phyloP scores from a whole-genome alignment of 495 filamentous ascomycete genomes.

The Darksidea phi region DNA sequence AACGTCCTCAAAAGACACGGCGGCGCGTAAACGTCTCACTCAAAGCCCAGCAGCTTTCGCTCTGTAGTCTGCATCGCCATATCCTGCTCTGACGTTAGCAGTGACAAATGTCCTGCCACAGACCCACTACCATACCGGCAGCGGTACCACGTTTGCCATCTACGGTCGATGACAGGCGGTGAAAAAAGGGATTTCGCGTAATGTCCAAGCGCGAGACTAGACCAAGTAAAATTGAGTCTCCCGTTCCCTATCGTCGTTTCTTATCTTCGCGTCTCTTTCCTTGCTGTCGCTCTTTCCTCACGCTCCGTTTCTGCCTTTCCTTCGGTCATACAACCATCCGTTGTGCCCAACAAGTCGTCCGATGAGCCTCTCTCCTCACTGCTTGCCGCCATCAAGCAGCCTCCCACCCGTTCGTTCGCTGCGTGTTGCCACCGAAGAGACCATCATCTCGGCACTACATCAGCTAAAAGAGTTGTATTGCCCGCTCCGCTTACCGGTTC shows the following conservation, averaged over 20 bases:
- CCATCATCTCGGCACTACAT: conserved; percentile 9
- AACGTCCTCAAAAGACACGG: background rate
- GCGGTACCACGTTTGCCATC: background rate
- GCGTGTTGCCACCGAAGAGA: background rate
- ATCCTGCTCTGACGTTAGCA: too few species aligned
- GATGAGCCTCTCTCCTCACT: conserved; percentile 14
- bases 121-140: too few species aligned
- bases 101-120: too few species aligned
- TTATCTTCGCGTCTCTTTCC: background rate
- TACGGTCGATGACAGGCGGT: conserved; percentile 4
- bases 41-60: too few species aligned
- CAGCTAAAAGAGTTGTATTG: conserved; percentile 17
- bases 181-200: conserved; percentile 1
- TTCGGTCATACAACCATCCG: background rate
- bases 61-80: too few species aligned
- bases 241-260: background rate
- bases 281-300: background rate
- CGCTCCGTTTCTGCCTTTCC: background rate
- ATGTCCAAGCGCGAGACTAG: background rate
- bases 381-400: conserved; percentile 21
- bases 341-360: background rate
- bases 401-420: conserved; percentile 18
- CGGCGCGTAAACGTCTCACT: background rate
- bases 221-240: background rate
- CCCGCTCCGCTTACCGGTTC: conserved; percentile 13